Evolutionary conservation across 179 eudicot genomes (phyloP).

Genomic region (Silene coronaria): DNA sequence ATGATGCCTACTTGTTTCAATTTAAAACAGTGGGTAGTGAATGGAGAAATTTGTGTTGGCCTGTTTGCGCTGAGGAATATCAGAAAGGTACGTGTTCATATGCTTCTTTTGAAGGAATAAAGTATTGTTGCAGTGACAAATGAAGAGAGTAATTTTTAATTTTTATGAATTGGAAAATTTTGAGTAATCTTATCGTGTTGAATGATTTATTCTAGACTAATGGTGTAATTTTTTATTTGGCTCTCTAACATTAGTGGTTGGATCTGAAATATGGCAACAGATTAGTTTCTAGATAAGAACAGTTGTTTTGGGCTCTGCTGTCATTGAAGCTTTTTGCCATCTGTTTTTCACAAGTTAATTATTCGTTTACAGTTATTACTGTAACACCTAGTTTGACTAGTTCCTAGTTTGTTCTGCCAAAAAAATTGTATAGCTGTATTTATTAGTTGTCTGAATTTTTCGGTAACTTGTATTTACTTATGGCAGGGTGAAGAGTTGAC

Average conservation of each 20-base stretch:
- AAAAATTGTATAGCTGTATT: background rate
- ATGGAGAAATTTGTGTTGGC: slow-evolving; percentile 97
- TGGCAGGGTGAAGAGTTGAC: slow-evolving; percentile 95
- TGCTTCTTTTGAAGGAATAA: slow-evolving; percentile 6
- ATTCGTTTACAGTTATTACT: background rate
- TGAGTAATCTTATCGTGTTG: background rate
- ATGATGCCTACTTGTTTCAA: slow-evolving; percentile 1
- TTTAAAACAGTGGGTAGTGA: slow-evolving; percentile 88
- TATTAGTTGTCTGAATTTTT: slow-evolving; percentile 6
- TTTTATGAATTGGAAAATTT: background rate
- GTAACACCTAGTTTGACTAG: background rate
- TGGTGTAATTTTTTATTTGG: background rate
- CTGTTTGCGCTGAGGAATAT: slow-evolving; percentile 77
- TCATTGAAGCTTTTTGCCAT: background rate
- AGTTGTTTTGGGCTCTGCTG: background rate
- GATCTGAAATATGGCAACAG: background rate
- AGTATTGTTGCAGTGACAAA: background rate
- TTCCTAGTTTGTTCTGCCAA: background rate
- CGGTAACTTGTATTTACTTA: background rate
- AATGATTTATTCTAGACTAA: background rate
- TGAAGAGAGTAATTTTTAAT: background rate
- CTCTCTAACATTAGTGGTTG: background rate
- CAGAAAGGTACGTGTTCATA: slow-evolving; percentile 51
- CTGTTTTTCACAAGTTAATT: background rate
- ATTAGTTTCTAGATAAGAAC: background rate